A percentile compares a stretch with the other conserved stretches of the same genome.
These are phyloP conservation scores for Aureoboletus auriporus DNA, from an alignment of 768 basidiomycete genomes.

Conservation along the genomic window DNA sequence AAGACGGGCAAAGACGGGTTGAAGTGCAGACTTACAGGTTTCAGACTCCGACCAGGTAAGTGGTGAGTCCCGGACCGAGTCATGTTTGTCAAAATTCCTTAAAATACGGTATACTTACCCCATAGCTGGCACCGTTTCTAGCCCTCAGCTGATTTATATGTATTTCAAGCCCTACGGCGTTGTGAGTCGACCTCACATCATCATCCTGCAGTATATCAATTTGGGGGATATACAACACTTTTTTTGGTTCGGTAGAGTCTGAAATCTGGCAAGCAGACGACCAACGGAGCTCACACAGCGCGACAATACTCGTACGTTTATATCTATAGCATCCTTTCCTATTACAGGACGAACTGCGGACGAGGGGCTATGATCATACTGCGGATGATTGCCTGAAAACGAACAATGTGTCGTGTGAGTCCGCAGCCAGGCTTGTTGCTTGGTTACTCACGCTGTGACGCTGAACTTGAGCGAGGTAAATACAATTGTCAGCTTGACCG, in stretches of 20 bases:
- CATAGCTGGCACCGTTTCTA: too few relatives aligned
- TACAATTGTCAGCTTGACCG: constrained; percentile 28
- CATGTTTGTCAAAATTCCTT: too few relatives aligned
- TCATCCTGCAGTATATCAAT: too few relatives aligned
- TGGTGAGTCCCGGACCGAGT: too few relatives aligned
- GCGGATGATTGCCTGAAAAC: constrained; percentile 24
- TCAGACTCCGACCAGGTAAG: constrained; percentile 21
- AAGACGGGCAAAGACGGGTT: background rate
- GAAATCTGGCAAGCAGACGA: background rate
- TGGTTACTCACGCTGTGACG: constrained; percentile 27
- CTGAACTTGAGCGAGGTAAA: constrained; percentile 33
- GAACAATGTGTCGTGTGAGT: background rate
- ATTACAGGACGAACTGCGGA: background rate
- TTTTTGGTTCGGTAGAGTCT: background rate
- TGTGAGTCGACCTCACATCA: too few relatives aligned
- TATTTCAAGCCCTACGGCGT: too few relatives aligned
- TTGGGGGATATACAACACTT: too few relatives aligned
- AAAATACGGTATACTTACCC: too few relatives aligned
- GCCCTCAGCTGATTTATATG: too few relatives aligned
- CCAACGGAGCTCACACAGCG: too few relatives aligned
- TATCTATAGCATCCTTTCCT: too few relatives aligned
- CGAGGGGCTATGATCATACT: constrained; percentile 10
- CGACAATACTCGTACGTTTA: too few relatives aligned
- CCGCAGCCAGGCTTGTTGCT: background rate
- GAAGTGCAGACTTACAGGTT: background rate